Conservation (phyloP, 1,284 basidiomycete genomes). For the Hortiboletus rubellus region DNA sequence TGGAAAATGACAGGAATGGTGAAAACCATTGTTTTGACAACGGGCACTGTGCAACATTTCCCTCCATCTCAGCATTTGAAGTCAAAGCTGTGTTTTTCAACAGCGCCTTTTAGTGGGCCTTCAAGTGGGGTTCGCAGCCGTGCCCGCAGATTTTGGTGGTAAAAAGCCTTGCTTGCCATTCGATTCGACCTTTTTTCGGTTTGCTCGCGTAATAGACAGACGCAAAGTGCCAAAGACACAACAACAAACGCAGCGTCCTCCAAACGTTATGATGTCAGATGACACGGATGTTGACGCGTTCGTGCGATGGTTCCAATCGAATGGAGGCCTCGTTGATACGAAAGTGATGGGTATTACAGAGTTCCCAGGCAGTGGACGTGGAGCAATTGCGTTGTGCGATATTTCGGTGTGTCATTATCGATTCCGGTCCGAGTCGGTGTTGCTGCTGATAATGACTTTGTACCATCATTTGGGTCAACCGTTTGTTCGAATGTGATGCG, state of each 20-base stretch:
- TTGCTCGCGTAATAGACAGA: too few species aligned
- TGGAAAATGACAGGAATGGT: background rate
- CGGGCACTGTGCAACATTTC: too few species aligned
- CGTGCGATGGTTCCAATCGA: constrained; percentile 43
- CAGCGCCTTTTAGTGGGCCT: too few species aligned
- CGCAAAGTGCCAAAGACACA: too few species aligned
- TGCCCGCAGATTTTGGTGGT: too few species aligned
- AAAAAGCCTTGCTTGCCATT: too few species aligned
- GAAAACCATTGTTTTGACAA: background rate
- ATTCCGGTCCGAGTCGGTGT: background rate
- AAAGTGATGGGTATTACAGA: constrained; percentile 47
- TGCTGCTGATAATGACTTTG: background rate
- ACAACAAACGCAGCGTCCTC: background rate
- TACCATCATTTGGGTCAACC: background rate
- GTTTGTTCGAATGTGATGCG: background rate
- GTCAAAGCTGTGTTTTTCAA: too few species aligned
- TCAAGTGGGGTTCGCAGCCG: too few species aligned
- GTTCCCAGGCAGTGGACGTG: constrained; percentile 64
- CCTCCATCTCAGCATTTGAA: too few species aligned
- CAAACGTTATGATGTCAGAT: background rate
- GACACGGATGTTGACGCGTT: constrained; percentile 32
- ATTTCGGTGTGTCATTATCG: constrained; percentile 55
- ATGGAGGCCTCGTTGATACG: constrained; percentile 46
- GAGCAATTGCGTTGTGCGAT: constrained; percentile 68
- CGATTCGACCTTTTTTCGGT: too few species aligned